Conservation (phyloP, 164 flowering plant species). For the Nymphaea thermarum region DNA sequence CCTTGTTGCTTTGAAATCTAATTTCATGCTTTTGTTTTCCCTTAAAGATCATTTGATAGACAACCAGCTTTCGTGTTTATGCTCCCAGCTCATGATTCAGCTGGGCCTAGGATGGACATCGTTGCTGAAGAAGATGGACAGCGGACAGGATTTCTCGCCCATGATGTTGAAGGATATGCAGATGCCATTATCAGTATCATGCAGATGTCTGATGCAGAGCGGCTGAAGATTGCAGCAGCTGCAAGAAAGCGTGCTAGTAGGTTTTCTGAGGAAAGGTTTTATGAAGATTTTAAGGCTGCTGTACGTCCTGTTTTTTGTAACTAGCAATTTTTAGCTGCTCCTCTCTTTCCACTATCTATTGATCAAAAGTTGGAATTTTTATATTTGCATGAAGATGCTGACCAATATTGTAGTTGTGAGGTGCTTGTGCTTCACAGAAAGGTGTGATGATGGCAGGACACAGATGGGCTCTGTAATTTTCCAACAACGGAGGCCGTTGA, state of each 20-base stretch:
- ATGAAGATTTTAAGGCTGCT: slow-evolving; percentile 67
- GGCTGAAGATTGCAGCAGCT: slow-evolving; percentile 71
- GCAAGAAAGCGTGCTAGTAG: slow-evolving; percentile 60
- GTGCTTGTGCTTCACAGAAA: neutral
- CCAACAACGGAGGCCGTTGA: neutral
- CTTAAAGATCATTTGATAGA: neutral
- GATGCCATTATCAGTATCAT: slow-evolving; percentile 59
- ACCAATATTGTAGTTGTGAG: neutral
- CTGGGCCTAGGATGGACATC: slow-evolving; percentile 94
- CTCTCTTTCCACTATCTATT: neutral
- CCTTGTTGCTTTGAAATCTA: neutral
- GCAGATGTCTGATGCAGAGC: slow-evolving; percentile 48
- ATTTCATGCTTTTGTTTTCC: neutral
- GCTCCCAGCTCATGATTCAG: slow-evolving; percentile 77
- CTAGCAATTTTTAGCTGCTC: neutral
- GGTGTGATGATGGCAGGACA: neutral
- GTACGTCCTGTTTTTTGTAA: slow-evolving; percentile 33
- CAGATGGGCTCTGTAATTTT: neutral
- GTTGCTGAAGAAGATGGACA: slow-evolving; percentile 73
- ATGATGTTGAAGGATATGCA: slow-evolving; percentile 55
- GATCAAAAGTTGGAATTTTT: neutral
- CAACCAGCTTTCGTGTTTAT: neutral
- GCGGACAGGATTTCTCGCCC: slow-evolving; percentile 75
- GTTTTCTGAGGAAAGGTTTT: slow-evolving; percentile 83
- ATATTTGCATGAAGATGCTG: neutral